Conservation (phyloP, 176 grass and related monocot genomes). For the Puya raimondii region DNA sequence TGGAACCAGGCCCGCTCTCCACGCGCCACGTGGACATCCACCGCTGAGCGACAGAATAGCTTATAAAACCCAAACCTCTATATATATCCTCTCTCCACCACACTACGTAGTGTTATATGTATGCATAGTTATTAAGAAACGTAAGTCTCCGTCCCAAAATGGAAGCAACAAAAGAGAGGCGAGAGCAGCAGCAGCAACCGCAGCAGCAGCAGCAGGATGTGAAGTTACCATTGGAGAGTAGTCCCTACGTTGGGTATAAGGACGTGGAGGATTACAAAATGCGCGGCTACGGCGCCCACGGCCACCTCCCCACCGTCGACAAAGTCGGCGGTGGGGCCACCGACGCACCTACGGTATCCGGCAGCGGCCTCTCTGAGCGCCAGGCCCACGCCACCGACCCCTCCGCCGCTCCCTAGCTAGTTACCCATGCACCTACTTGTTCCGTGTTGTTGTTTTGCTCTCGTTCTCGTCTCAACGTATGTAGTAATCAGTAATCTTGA, state of each 20-base stretch:
- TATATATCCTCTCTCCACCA: too few relatives aligned
- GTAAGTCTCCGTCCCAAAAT: too few relatives aligned
- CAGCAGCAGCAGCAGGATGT: conserved; percentile 2
- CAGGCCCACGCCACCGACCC: neutral
- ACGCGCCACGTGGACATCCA: too few relatives aligned
- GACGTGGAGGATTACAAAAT: conserved; percentile 20
- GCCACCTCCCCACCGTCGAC: conserved; percentile 10
- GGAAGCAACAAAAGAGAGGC: neutral
- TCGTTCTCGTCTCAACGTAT: too few relatives aligned
- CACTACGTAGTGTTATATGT: too few relatives aligned
- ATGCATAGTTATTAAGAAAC: too few relatives aligned
- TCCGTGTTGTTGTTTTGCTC: too few relatives aligned
- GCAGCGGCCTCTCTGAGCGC: neutral
- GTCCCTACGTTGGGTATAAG: conserved; percentile 15
- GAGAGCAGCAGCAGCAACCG: neutral
- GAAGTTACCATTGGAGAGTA: conserved; percentile 7
- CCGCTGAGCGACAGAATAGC: too few relatives aligned
- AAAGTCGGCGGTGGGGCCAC: conserved; percentile 14
- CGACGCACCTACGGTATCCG: conserved; percentile 16
- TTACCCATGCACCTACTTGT: too few relatives aligned
- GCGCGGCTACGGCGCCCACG: conserved; percentile 8
- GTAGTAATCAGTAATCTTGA: too few relatives aligned
- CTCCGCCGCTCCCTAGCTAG: neutral
- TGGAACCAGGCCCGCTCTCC: too few relatives aligned
- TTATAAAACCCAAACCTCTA: too few relatives aligned